A percentile compares a stretch with the other conserved stretches of the same genome.
Evolutionary conservation across 768 basidiomycete genomes (phyloP).

Genomic region (Baorangia bicolor): DNA sequence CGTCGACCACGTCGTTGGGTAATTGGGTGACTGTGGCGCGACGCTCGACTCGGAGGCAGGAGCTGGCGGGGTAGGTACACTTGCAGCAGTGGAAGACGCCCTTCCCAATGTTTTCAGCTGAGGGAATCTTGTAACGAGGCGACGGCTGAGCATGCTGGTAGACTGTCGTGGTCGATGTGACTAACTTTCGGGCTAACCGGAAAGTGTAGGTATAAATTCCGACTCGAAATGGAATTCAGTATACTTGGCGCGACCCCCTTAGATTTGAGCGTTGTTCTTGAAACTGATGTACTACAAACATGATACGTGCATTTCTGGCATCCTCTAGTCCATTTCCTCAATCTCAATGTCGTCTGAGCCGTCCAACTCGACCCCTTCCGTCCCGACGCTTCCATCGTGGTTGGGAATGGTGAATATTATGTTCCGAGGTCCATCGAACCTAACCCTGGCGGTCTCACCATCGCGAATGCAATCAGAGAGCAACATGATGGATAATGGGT

Average conservation of each 20-base stretch:
- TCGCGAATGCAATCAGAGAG: slow-evolving; percentile 82
- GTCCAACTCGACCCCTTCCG: slow-evolving; percentile 53
- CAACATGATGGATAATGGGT: slow-evolving; percentile 83
- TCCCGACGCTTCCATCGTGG: slow-evolving; percentile 55
- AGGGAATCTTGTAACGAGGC: slow-evolving; percentile 19
- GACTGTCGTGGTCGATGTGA: slow-evolving; percentile 9
- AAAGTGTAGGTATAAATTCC: not conserved
- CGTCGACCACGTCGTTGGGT: slow-evolving; percentile 79
- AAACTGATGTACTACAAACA: not conserved
- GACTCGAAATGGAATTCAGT: slow-evolving; percentile 13
- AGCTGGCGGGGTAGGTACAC: slow-evolving; percentile 5
- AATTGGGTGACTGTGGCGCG: slow-evolving; percentile 79
- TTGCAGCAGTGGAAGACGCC: slow-evolving; percentile 26
- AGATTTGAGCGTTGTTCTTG: not conserved
- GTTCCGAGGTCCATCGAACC: slow-evolving; percentile 82
- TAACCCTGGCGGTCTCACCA: slow-evolving; percentile 71
- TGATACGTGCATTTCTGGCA: not conserved
- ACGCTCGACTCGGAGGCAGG: slow-evolving; percentile 31
- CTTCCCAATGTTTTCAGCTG: slow-evolving; percentile 18
- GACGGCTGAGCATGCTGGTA: slow-evolving; percentile 30
- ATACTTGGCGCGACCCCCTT: no score
- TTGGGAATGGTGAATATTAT: slow-evolving; percentile 77
- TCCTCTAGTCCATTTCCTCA: slow-evolving; percentile 19
- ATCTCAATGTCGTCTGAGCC: slow-evolving; percentile 52
- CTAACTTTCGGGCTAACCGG: not conserved